Evolutionary conservation across 495 filamentous ascomycete genomes (phyloP).

Genomic region (Antarctomyces pellizariae): DNA sequence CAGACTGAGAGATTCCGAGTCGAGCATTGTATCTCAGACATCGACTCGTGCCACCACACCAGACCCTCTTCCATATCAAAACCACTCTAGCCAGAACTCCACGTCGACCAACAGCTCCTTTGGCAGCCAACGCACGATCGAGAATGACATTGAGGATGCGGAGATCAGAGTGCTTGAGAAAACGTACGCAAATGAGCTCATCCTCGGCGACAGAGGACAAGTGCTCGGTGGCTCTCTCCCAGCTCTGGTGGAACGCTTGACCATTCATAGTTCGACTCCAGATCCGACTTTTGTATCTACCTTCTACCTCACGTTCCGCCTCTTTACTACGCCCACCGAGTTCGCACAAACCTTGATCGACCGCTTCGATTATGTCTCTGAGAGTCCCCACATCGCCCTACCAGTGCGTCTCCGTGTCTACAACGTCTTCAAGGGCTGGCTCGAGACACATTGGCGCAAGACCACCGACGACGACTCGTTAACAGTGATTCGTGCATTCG

Average conservation of each 20-base stretch:
- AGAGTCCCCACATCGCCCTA: conserved; percentile 42
- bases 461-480: conserved; percentile 55
- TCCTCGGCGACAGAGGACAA: conserved; percentile 84
- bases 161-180: conserved; percentile 66
- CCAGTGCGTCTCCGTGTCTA: conserved; percentile 82
- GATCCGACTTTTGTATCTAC: conserved; percentile 83
- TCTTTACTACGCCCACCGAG: conserved; percentile 65
- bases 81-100: too few relatives aligned
- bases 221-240: conserved; percentile 82
- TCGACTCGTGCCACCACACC: conserved; percentile 86
- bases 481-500: conserved; percentile 53
- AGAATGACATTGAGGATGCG: conserved; percentile 49
- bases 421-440: conserved; percentile 92
- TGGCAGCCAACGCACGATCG: conserved; percentile 33
- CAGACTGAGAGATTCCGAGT: conserved; percentile 54
- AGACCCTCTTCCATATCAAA: conserved; percentile 27
- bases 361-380: conserved; percentile 76
- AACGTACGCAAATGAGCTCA: conserved; percentile 72
- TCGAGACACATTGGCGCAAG: conserved; percentile 87
- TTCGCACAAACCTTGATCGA: conserved; percentile 66
- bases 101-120: conserved; percentile 32
- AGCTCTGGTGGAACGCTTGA: conserved; percentile 81
- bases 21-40: conserved; percentile 52
- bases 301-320: conserved; percentile 91
- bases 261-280: conserved; percentile 78